Evolutionary conservation across 495 filamentous ascomycete species (phyloP), one percentile per base, ranked within the genome.

Genomic region (Podospora sp.): DNA sequence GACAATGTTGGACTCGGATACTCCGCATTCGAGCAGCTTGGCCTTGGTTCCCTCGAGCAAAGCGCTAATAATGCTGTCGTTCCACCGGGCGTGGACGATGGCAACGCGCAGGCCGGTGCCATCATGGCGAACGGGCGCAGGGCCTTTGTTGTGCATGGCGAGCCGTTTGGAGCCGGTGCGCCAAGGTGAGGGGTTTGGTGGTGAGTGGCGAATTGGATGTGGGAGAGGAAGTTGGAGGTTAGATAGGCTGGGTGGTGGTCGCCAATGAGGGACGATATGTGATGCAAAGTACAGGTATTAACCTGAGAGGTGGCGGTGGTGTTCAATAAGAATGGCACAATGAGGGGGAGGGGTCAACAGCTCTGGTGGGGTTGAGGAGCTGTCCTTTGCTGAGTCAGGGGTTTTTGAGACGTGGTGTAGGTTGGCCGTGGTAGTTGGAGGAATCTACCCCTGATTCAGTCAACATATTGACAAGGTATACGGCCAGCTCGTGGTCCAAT

Each of bases 71-170:
- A 86, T 82, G 35, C 71, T 78, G 59, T 84, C 88, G 79, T 98
- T 99, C 95, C 95, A 99, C 68, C 95, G 88, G 25, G 94, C 95
- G 79, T 97, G 95, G 33, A 99, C 87, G 73, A 99, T 97, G 63
- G 90, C 94, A 74, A 99, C 89, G 70, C 95, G 92, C 67, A 99
- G 86, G 67, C 82, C 85, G 72, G 90, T 91, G 73, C 95, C 95
- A 78, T 86, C 79, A 78, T 81, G 80, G 22, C 40, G 72, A 75
- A 69, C 70, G 83, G 78, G 49, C 78, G 80, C 57, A 73, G 80
- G 81, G 58, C 82, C 80, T 68, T 85, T 84, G 73, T 76, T 73
- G 24, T 82, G 78, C 75, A 79, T 76, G 14, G 49, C 40, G 33
- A 27, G 64, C 26, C 49, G 29, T 21, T 21, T 6, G 49, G n/a